These are phyloP conservation scores for Ophiocordyceps camponoti-rufipedis DNA, from an alignment of 2,329 filamentous ascomycete species.

Conservation along the genomic window DNA sequence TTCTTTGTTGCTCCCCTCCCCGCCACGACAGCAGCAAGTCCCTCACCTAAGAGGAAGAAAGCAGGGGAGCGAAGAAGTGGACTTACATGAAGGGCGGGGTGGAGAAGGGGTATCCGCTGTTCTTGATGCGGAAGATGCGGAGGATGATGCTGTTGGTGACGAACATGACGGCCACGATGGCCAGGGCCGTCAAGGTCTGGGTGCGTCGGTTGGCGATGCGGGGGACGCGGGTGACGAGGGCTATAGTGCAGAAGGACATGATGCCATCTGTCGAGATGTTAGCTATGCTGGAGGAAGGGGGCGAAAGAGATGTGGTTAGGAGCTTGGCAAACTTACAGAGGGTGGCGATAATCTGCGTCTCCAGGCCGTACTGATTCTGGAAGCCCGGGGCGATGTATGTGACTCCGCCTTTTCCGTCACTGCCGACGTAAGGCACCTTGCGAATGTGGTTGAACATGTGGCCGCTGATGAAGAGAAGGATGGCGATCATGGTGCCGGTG, in stretches of 20 bases:
- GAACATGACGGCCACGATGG: conserved; percentile 63
- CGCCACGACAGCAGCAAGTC: not conserved
- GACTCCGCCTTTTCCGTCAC: conserved; percentile 70
- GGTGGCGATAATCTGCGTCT: conserved; percentile 87
- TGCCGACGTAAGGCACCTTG: conserved; percentile 80
- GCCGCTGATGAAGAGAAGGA: conserved; percentile 84
- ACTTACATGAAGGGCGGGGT: conserved; percentile 66
- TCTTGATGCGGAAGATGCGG: conserved; percentile 88
- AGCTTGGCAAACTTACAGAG: conserved; percentile 52
- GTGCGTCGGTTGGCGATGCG: conserved; percentile 58
- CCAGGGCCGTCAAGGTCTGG: conserved; percentile 66
- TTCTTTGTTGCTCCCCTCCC: not conserved
- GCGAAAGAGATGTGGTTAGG: not conserved
- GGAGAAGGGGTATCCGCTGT: conserved; percentile 84
- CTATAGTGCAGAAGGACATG: conserved; percentile 77
- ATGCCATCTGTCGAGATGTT: conserved; percentile 35
- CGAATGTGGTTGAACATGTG: conserved; percentile 99
- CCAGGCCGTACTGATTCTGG: conserved; percentile 81
- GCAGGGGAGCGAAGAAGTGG: not conserved
- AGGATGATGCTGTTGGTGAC: conserved; percentile 85
- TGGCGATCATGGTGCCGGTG: conserved; percentile 68
- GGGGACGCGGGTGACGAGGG: conserved; percentile 84
- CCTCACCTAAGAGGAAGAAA: too few species aligned
- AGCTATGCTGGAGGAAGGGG: conserved; percentile 6
- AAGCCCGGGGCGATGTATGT: conserved; percentile 85